Evolutionary conservation across 2,329 filamentous ascomycete genomes (phyloP).

Genomic region (Metarhizium rileyi): DNA sequence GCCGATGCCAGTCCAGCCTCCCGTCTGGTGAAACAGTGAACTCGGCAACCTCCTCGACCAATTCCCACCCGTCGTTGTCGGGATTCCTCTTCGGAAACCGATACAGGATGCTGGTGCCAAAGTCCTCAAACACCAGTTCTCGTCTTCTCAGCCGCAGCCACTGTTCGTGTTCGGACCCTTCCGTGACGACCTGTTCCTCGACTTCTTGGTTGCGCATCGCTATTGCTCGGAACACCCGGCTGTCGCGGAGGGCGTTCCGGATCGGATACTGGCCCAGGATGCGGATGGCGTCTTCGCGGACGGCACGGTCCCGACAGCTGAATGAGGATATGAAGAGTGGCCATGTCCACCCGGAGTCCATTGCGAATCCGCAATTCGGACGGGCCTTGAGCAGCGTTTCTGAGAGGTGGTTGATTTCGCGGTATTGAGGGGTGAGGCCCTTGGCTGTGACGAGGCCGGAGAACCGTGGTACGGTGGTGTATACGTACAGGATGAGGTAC

Average conservation of each 20-base stretch:
- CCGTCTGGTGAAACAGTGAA: conserved; percentile 21
- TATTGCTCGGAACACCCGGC: conserved; percentile 29
- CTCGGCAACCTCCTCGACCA: conserved; percentile 28
- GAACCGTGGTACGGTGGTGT: conserved; percentile 28
- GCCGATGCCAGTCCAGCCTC: conserved; percentile 23
- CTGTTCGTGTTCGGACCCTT: conserved; percentile 25
- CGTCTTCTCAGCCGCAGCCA: conserved; percentile 28
- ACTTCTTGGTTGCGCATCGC: conserved; percentile 26
- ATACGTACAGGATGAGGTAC: conserved; percentile 31
- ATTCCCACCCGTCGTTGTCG: conserved; percentile 23
- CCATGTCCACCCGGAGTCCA: conserved; percentile 37
- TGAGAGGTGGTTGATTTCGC: conserved; percentile 28
- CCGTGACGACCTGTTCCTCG: conserved; percentile 21
- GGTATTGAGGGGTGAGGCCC: conserved; percentile 31
- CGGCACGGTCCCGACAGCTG: conserved; percentile 27
- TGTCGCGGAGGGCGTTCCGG: conserved; percentile 34
- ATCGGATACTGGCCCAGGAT: conserved; percentile 31
- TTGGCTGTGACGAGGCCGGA: conserved; percentile 25
- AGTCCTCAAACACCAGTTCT: conserved; percentile 29
- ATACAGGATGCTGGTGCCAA: conserved; percentile 27
- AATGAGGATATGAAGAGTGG: conserved; percentile 31
- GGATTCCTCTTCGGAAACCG: conserved; percentile 23
- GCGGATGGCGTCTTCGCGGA: conserved; percentile 29
- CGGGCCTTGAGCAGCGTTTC: conserved; percentile 26
- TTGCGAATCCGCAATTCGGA: conserved; percentile 30